Base-by-base conservation (phyloP, 129 eudicot species). In the Flaveria robusta region DNA sequence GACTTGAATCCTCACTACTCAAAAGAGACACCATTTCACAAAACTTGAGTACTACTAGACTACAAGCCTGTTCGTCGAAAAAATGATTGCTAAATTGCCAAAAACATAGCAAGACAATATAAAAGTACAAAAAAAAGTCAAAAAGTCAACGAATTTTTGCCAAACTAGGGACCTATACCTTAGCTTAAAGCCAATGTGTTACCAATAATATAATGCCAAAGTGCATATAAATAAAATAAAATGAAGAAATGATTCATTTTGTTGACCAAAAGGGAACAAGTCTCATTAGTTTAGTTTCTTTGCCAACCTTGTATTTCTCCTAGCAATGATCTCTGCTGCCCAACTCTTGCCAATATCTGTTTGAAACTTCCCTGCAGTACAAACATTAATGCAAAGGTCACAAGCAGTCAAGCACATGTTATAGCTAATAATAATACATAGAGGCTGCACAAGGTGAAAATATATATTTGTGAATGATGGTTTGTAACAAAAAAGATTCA, bases 261-360 rank as follows among this genome's bases (percentile, higher is more conserved):
- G 26, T 71, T 56, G 12, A 43, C 62, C 77, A 69, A 70, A 77
- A 26, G 51, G 71, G 37, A 42, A 46, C 3, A 80, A 27, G 39
- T 74, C 63, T 20, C 27, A 55, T 64, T 66, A 71, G 70, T 81
- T 71, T 22, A 34, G 77, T 68, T 71, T 86, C 75, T 68, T 81
- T 68, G 86, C 82, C 82, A 80, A 73, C 80, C 86, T 81, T 70
- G 92, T 81, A 46, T 88, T 94, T 83, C 99, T 86, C 76, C 99
- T 86, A 10, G 92, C 84, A 72, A 82, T 83, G 64, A 94, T 87
- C 83, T 94, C 99, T 13, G 97, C 97, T 23, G 99, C 99, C 99
- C 99, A 94, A 55, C 86, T 91, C 82, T 94, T 94, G 27, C 99
- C 99, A 3, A 89, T 77, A 23, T 91, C 97, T 27, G 99, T 94